Evolutionary conservation across 2,329 filamentous ascomycete species (phyloP), one percentile per base, ranked within the genome.

Genomic region (Pestalotiopsis sp.): DNA sequence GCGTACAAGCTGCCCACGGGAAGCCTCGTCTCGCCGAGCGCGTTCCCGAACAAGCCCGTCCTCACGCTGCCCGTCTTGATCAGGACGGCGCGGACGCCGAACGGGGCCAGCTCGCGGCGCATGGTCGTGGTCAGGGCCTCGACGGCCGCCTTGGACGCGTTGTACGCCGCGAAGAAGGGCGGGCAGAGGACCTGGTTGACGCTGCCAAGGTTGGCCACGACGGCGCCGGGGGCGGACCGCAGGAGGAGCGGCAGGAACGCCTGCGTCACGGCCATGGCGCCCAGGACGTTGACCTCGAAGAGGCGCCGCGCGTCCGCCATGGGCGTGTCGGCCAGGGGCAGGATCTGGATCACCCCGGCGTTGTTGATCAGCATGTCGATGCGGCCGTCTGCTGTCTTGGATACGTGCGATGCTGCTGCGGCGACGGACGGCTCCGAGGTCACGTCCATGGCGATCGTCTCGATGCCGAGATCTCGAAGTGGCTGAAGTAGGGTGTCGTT

Each of bases 401-500:
- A 17, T 31, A 66, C 66, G 4, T 61, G 41, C 1, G 61, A 14
- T 14, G 20, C 61, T 17, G 62, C 58, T 3, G 27, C 57, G 3
- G 20, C 55, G 62, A 68, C 66, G n/a, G 68, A 66, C 3, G 39
- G 12, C 9, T 62, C 39, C 4, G 59, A 68, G 11, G 65, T 69
- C 9, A 62, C 63, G 62, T 68, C 68, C 52, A 69, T 39, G 6
- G 31, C n/a, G 17, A 68, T 25, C 3, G 65, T 67, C 3, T 67
- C 58, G 9, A 67, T 67, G 20, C 58, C 58, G n/a, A 62, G 41
- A n/a, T 67, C 69, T 14, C 23, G 59, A 9, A 75, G 69, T 13
- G 65, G 63, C 9, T 68, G 49, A 27, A 76, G 72, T 1, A 73
- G 67, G 2, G 68, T 13, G 11, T 72, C 69, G 9, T 72, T 71